phyloP scores from a whole-genome alignment of 352 stramenopile species.

The Thraustochytrium sp. region DNA sequence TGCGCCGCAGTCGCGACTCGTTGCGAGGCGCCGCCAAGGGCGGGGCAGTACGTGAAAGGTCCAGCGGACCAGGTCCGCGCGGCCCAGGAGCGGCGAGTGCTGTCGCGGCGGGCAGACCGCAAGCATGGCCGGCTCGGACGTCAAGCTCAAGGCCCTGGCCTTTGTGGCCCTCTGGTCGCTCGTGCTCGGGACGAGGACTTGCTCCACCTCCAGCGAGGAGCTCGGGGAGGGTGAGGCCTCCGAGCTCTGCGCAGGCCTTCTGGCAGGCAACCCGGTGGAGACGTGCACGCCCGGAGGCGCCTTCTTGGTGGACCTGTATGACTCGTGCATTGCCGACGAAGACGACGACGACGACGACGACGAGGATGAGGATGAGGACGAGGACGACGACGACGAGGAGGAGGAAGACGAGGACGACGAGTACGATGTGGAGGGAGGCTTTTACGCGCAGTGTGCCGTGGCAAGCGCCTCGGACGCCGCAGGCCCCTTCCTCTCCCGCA shows the following conservation, averaged over 20 bases:
- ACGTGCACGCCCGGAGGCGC: neutral
- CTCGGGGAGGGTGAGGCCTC: neutral
- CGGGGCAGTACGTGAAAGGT: too few species aligned
- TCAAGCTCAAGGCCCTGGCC: neutral
- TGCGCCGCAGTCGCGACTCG: too few species aligned
- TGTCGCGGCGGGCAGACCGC: too few species aligned
- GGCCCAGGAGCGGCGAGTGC: too few species aligned
- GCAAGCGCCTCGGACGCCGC: too few species aligned
- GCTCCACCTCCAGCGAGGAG: neutral
- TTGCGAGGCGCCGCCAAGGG: too few species aligned
- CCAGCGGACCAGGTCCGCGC: too few species aligned
- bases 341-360: neutral
- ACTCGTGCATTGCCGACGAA: neutral
- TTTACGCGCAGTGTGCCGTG: neutral
- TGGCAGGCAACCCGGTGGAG: neutral
- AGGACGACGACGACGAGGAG: neutral
- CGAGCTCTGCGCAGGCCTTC: neutral
- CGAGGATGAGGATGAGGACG: neutral
- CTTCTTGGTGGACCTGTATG: neutral
- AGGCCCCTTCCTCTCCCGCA: neutral
- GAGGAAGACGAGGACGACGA: neutral
- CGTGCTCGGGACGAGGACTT: neutral
- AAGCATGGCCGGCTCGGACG: neutral
- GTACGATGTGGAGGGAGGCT: neutral
- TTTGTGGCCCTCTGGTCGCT: constrained; percentile 4